These are phyloP conservation scores for Fraxinus pennsylvanica DNA, from an alignment of 257 asterid genomes.

Conservation along the genomic window DNA sequence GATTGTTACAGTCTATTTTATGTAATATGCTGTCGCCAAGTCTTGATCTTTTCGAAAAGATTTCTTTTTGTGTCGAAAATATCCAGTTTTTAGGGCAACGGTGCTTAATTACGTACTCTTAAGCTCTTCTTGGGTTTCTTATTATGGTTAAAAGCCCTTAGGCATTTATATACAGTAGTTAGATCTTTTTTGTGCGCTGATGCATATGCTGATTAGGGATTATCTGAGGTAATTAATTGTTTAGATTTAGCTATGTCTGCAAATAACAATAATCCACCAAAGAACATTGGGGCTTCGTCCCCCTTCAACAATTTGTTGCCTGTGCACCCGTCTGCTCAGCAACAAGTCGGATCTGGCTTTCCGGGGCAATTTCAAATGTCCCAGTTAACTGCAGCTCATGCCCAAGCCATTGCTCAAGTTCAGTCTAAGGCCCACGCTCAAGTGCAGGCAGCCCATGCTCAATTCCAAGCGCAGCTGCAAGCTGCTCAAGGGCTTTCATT, in stretches of 20 bases:
- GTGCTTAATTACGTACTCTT: too few relatives aligned
- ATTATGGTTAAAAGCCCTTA: too few relatives aligned
- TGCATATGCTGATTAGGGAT: conserved; percentile 18
- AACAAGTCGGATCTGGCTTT: conserved; percentile 67
- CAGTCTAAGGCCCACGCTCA: conserved; percentile 60
- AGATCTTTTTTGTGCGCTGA: too few relatives aligned
- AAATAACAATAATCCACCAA: conserved; percentile 75
- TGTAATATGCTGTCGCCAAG: not conserved
- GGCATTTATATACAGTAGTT: too few relatives aligned
- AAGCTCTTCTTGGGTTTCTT: too few relatives aligned
- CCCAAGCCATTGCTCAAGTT: conserved; percentile 72
- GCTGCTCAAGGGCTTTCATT: conserved; percentile 78
- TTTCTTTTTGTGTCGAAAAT: not conserved
- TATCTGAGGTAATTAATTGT: conserved; percentile 18
- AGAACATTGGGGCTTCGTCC: conserved; percentile 73
- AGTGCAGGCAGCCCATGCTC: conserved; percentile 50
- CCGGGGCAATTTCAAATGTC: conserved; percentile 68
- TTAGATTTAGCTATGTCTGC: conserved; percentile 59
- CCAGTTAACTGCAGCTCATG: conserved; percentile 57
- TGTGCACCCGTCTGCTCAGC: conserved; percentile 57
- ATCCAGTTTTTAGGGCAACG: too few relatives aligned
- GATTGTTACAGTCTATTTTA: not conserved
- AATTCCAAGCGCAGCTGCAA: conserved; percentile 68
- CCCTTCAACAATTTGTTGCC: conserved; percentile 78
- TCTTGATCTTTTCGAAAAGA: conserved; percentile 1